phyloP scores from a whole-genome alignment of 257 asterid genomes.

The Nicotiana paniculata region DNA sequence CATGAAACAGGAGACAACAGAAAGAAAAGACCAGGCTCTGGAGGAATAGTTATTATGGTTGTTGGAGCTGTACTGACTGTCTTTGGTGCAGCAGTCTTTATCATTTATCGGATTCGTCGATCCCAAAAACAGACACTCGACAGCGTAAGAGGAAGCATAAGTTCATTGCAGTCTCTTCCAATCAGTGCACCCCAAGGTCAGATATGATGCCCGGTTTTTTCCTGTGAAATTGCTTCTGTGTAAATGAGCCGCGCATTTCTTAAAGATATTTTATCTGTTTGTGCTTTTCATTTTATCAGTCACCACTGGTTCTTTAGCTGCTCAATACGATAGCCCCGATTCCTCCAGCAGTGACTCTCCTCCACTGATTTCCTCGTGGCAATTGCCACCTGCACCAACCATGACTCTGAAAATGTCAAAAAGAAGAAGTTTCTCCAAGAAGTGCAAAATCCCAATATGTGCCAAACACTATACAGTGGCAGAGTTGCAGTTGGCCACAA shows the following conservation, averaged over 20 bases:
- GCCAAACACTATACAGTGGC: conserved; percentile 54
- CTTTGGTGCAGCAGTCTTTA: conserved; percentile 35
- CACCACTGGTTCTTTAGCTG: background rate
- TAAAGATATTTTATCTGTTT: background rate
- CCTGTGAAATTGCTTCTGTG: background rate
- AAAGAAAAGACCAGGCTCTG: conserved; percentile 32
- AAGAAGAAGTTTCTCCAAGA: conserved; percentile 50
- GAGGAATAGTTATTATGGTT: conserved; percentile 30
- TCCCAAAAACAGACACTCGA: conserved; percentile 17
- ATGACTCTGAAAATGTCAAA: conserved; percentile 36
- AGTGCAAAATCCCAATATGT: conserved; percentile 31
- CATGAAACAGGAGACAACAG: conserved; percentile 20
- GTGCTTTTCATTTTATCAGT: background rate
- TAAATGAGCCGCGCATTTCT: background rate
- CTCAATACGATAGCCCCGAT: conserved; percentile 38
- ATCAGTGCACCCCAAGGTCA: conserved; percentile 43
- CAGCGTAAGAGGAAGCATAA: conserved; percentile 26
- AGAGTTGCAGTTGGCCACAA: conserved; percentile 86
- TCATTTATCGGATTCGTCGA: conserved; percentile 23
- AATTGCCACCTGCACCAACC: conserved; percentile 62
- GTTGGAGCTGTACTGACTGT: conserved; percentile 50
- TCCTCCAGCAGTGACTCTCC: conserved; percentile 46
- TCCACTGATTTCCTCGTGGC: conserved; percentile 48
- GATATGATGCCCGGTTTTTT: background rate
- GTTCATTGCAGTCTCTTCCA: conserved; percentile 39